These are phyloP conservation scores for Chlorella sorokiniana DNA, from an alignment of 139 green algal genomes.

Conservation along the genomic window DNA sequence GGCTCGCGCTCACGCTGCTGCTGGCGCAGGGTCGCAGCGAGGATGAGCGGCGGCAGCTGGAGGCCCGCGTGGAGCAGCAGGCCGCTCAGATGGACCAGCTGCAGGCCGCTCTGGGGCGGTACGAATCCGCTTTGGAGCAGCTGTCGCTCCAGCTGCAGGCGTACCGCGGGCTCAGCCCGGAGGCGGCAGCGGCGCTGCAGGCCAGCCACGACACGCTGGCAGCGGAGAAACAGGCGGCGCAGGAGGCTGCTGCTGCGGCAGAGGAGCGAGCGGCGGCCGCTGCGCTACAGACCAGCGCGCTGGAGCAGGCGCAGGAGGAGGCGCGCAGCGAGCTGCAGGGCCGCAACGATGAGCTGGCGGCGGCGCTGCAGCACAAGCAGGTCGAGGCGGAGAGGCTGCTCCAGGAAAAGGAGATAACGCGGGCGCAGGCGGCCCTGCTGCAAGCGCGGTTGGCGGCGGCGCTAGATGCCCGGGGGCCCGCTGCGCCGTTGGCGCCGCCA, in stretches of 20 bases:
- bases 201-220: background rate
- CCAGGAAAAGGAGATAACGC: constrained; percentile 28
- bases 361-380: background rate
- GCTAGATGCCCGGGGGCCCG: background rate
- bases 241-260: background rate
- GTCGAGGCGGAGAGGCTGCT: background rate
- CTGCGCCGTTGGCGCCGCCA: too few species aligned
- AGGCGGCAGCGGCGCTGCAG: constrained; percentile 6
- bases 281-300: too few species aligned
- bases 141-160: constrained; percentile 16
- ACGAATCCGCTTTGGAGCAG: background rate
- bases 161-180: constrained; percentile 2
- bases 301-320: too few species aligned
- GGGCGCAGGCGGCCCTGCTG: constrained; percentile 14
- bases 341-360: constrained; percentile 14
- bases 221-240: background rate
- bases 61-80: constrained; percentile 3
- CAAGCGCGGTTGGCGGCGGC: constrained; percentile 1
- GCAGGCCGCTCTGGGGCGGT: background rate
- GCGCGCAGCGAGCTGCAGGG: constrained; percentile 29
- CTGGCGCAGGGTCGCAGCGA: constrained; percentile 14
- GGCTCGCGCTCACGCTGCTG: background rate
- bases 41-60: background rate
- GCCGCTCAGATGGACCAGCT: constrained; percentile 10
- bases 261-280: background rate